Conservation (phyloP, 2,329 filamentous ascomycete genomes). For the Phialemoniopsis sp. region DNA sequence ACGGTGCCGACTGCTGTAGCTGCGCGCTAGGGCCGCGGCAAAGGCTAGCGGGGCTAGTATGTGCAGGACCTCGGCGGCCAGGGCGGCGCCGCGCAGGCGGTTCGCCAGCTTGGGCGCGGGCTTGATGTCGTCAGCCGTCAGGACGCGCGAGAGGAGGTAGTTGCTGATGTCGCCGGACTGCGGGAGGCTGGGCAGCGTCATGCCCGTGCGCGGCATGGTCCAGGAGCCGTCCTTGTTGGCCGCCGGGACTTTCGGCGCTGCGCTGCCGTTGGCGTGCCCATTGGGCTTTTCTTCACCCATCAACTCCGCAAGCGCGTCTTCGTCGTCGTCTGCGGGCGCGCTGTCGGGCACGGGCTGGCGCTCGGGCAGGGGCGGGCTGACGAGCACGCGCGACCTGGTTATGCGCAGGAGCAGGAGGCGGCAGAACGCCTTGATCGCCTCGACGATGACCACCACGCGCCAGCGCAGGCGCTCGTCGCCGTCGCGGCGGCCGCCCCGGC, state of each 20-base stretch:
- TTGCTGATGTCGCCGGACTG: constrained; percentile 76
- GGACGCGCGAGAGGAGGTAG: constrained; percentile 83
- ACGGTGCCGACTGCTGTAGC: constrained; percentile 44
- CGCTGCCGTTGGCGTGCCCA: constrained; percentile 11
- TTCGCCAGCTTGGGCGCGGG: constrained; percentile 84
- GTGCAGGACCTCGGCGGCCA: constrained; percentile 84
- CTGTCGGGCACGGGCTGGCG: constrained; percentile 70
- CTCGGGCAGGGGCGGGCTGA: constrained; percentile 82
- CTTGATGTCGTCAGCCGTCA: constrained; percentile 96
- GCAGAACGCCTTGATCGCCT: constrained; percentile 83
- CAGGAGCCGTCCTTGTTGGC: constrained; percentile 55
- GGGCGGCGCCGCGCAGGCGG: constrained; percentile 66
- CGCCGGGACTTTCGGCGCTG: constrained; percentile 14
- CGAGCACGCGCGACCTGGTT: constrained; percentile 76
- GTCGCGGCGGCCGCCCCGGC: constrained; percentile 35
- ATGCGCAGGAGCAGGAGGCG: constrained; percentile 74
- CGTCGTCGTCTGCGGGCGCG: constrained; percentile 38
- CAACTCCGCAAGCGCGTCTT: constrained; percentile 32
- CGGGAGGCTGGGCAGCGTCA: constrained; percentile 79
- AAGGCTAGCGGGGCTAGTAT: constrained; percentile 87
- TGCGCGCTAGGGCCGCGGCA: constrained; percentile 73
- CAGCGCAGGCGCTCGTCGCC: constrained; percentile 80
- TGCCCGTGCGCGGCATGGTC: constrained; percentile 91
- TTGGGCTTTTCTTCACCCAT: constrained; percentile 41
- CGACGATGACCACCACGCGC: constrained; percentile 81